Base-by-base conservation (phyloP, 140 eudicot genomes). In the Senecio squalidus region DNA sequence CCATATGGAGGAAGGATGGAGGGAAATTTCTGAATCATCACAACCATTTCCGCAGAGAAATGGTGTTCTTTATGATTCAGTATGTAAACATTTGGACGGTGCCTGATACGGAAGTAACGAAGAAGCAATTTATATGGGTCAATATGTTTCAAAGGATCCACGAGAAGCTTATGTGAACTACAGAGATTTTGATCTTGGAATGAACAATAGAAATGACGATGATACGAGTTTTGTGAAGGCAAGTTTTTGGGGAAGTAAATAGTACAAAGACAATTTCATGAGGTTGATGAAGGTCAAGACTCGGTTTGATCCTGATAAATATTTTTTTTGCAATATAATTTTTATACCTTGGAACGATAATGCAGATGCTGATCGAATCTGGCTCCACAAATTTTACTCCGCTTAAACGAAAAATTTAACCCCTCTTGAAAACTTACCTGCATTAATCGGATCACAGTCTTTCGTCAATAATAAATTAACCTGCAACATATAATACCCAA, bases 161-260 rank as follows among this genome's bases (percentile, higher is more conserved):
- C 59, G 78, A 60, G 59, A 62, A 53, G 74, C 78, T 51, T 73
- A 73, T 29, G 78, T 73, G 36, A 73, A 73, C 22, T 73, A 73
- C 29, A 66, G 78, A 26, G 78, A 73, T 66, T 74, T 73, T 41
- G 78, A 73, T 60, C 68, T 73, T 21, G 78, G 78, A 55, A 73
- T 66, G 78, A 52, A 73, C 6, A 41, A 50, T 1, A 40, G 25
- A 23, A 58, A 66, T 58, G 74, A 74, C 1, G 64, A 16, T n/a
- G 51, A 66, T 41, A 66, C 73, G 17, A 73, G 78, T 24, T 41
- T 58, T 11, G 68, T 2, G 4, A 73, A 66, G 63, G 78, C 78
- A 33, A 25, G 59, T 66, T 44, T 49, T 22, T 73, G 78, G 78
- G 78, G 78, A 58, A 73, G 56, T 15, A 73, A 48, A 27, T 73